phyloP scores from a whole-genome alignment of 2,329 filamentous ascomycete species.

The Zarea fungicola region DNA sequence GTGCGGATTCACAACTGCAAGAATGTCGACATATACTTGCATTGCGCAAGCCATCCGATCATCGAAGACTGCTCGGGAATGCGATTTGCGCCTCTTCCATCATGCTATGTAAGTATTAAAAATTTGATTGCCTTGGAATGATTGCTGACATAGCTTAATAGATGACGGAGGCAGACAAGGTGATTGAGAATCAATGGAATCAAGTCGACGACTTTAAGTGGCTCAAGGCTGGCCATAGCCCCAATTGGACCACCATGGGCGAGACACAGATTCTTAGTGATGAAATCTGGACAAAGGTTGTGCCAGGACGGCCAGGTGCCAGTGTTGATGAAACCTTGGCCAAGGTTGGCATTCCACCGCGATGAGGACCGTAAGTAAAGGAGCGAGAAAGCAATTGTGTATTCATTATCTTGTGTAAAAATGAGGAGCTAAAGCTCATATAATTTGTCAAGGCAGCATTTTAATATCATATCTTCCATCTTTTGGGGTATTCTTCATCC shows the following conservation, averaged over 20 bases:
- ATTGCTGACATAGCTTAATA: constrained; percentile 13
- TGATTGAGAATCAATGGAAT: constrained; percentile 67
- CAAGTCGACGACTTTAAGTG: constrained; percentile 97
- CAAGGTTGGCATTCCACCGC: constrained; percentile 37
- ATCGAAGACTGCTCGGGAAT: constrained; percentile 83
- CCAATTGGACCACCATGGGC: constrained; percentile 75
- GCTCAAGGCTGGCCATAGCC: constrained; percentile 79
- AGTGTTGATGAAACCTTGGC: constrained; percentile 62
- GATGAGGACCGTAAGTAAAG: constrained; percentile 7
- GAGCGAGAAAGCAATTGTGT: background rate
- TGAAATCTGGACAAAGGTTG: constrained; percentile 62
- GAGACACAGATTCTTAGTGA: constrained; percentile 54
- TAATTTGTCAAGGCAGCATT: background rate
- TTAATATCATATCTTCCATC: background rate
- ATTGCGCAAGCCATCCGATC: constrained; percentile 78
- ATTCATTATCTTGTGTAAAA: background rate
- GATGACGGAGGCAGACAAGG: constrained; percentile 25
- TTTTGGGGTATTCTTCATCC: background rate
- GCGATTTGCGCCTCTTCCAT: constrained; percentile 72
- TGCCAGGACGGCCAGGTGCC: constrained; percentile 57
- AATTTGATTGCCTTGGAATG: background rate
- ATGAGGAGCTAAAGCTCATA: background rate
- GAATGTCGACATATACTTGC: constrained; percentile 77
- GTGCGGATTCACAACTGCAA: constrained; percentile 86
- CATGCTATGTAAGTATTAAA: constrained; percentile 57